Conservation (phyloP, 495 filamentous ascomycete genomes). For the Elaphomyces granulatus region DNA sequence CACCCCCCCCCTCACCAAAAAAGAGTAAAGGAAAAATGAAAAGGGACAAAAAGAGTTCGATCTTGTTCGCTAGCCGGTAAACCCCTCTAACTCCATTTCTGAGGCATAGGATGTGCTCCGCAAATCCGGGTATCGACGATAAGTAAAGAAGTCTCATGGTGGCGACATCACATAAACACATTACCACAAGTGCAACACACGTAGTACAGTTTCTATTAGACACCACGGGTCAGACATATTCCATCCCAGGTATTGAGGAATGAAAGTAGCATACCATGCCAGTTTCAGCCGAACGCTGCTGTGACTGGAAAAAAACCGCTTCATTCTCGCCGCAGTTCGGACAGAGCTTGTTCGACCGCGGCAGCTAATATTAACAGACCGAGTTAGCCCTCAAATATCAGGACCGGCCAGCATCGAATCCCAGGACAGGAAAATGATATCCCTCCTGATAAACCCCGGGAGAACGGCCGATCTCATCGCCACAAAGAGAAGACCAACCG, state of each 20-base stretch:
- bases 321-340: slow-evolving; percentile 71
- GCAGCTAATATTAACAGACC: slow-evolving; percentile 48
- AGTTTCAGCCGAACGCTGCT: slow-evolving; percentile 89
- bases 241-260: background rate
- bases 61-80: too few relatives aligned
- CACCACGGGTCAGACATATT: slow-evolving; percentile 1
- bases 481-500: slow-evolving; percentile 62
- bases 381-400: slow-evolving; percentile 33
- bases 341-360: slow-evolving; percentile 67
- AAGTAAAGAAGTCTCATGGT: too few relatives aligned
- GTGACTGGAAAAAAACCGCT: slow-evolving; percentile 95
- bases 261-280: slow-evolving; percentile 59
- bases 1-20: background rate
- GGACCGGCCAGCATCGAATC: too few relatives aligned
- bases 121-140: too few relatives aligned
- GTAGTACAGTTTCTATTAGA: slow-evolving; percentile 83
- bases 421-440: too few relatives aligned
- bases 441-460: too few relatives aligned
- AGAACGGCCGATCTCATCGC: slow-evolving; percentile 36
- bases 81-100: too few relatives aligned
- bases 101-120: too few relatives aligned
- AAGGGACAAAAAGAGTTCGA: slow-evolving; percentile 1
- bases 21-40: background rate
- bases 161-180: slow-evolving; percentile 65
- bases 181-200: slow-evolving; percentile 88